These are phyloP conservation scores for Syncephalastrum monosporum DNA, from an alignment of 371 early-diverging fungal species.

Conservation along the genomic window DNA sequence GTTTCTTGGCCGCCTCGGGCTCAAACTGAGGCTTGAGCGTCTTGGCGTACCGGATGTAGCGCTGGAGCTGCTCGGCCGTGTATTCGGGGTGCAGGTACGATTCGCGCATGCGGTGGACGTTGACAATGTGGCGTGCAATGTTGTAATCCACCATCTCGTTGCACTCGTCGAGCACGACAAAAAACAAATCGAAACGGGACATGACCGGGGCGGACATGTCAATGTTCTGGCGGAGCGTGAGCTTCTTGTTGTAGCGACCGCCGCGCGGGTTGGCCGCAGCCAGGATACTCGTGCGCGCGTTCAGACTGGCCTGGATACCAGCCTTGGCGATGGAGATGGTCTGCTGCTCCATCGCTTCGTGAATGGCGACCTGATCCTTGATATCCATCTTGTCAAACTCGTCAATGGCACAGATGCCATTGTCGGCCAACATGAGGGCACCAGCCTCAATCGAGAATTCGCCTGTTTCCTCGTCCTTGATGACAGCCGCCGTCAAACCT, in stretches of 20 bases:
- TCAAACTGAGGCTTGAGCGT: constrained; percentile 79
- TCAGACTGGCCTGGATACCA: constrained; percentile 98
- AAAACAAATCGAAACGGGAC: constrained; percentile 99
- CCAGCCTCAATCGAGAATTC: constrained; percentile 99
- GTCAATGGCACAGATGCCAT: constrained; percentile 99
- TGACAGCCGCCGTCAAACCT: constrained; percentile 98
- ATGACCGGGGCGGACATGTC: constrained; percentile 98
- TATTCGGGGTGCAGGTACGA: constrained; percentile 73
- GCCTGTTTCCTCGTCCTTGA: constrained; percentile 98
- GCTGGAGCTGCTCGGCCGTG: constrained; percentile 75
- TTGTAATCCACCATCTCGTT: constrained; percentile 90
- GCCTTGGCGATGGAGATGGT: constrained; percentile 99
- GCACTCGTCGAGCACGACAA: constrained; percentile 97
- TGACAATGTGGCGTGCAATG: constrained; percentile 94
- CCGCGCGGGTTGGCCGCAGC: constrained; percentile 99
- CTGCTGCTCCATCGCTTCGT: constrained; percentile 99
- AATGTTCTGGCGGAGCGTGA: constrained; percentile 96
- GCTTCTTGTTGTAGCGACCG: constrained; percentile 94
- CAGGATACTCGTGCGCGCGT: constrained; percentile 97
- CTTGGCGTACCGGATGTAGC: constrained; percentile 89
- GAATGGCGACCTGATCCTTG: constrained; percentile 99
- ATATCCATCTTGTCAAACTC: constrained; percentile 99
- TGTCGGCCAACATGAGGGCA: constrained; percentile 99
- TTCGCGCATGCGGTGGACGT: constrained; percentile 83
- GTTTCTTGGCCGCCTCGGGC: constrained; percentile 72